Evolutionary conservation across 140 eudicot genomes (phyloP).

Genomic region (Cichorium intybus): DNA sequence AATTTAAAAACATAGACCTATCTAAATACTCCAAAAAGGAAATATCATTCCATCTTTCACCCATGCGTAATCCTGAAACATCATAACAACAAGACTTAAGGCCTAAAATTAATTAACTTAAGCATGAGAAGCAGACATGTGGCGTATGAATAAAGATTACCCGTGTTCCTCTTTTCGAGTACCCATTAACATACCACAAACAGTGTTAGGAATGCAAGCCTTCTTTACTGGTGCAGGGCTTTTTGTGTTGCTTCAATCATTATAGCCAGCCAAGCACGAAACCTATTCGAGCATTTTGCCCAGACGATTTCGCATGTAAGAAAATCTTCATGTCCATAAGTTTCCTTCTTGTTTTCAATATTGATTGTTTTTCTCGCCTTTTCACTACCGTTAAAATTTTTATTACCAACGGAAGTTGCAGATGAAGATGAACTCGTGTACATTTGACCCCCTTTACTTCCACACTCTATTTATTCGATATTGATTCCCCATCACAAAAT

Average conservation of each 20-base stretch:
- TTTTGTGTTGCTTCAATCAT: conserved; percentile 71
- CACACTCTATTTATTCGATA: conserved; percentile 20
- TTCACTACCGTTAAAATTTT: neutral
- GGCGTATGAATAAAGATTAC: conserved; percentile 26
- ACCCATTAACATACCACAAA: conserved; percentile 94
- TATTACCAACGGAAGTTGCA: neutral
- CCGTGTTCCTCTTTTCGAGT: conserved; percentile 66
- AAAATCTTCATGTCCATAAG: conserved; percentile 54
- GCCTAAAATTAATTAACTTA: neutral
- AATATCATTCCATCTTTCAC: conserved; percentile 84
- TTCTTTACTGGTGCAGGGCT: conserved; percentile 73
- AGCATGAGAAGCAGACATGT: neutral
- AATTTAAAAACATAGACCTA: conserved; percentile 50
- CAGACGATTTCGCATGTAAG: conserved; percentile 72
- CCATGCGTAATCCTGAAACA: conserved; percentile 90
- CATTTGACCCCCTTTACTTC: conserved; percentile 15
- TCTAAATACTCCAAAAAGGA: conserved; percentile 72
- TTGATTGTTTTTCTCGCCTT: conserved; percentile 26
- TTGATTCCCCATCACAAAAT: conserved; percentile 6
- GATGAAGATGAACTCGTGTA: neutral
- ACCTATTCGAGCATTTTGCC: conserved; percentile 85
- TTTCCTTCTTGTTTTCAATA: conserved; percentile 26
- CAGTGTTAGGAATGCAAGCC: conserved; percentile 65
- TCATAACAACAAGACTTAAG: neutral
- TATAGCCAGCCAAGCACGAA: conserved; percentile 94